phyloP scores from a whole-genome alignment of 139 green algal species.

The Nannochloris sp. region DNA sequence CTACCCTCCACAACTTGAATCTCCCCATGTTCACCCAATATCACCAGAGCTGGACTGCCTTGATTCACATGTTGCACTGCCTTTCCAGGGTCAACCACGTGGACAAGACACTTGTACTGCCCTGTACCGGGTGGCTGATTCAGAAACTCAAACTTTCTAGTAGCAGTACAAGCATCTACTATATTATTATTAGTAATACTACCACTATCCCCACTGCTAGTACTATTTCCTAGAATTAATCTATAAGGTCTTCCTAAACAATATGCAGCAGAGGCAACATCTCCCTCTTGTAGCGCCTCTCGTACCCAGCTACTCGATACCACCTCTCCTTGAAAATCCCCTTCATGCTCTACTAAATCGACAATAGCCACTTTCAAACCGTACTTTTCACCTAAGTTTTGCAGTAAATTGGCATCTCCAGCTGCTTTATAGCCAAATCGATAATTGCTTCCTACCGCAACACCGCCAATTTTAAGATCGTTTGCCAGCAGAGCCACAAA shows the following conservation, averaged over 20 bases:
- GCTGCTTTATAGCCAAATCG: conserved; percentile 82
- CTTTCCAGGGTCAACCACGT: not conserved
- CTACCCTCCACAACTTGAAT: not conserved
- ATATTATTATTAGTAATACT: not conserved
- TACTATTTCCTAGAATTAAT: conserved; percentile 12
- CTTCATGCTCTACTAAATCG: conserved; percentile 2
- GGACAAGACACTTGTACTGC: not conserved
- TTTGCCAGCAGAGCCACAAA: conserved; percentile 78
- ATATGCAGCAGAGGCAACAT: conserved; percentile 25
- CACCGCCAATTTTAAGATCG: conserved; percentile 63
- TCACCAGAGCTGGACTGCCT: not conserved
- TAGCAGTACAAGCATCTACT: too few species aligned
- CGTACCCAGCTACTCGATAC: conserved; percentile 49
- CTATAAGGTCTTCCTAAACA: conserved; percentile 37
- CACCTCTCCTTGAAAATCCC: not conserved
- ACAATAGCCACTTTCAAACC: conserved; percentile 38
- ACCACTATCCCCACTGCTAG: not conserved
- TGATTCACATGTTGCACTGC: not conserved
- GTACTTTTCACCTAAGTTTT: conserved; percentile 36
- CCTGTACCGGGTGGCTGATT: conserved; percentile 19
- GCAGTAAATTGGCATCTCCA: conserved; percentile 51
- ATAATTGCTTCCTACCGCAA: conserved; percentile 85
- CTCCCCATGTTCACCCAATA: not conserved
- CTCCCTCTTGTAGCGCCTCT: conserved; percentile 33
- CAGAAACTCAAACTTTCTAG: too few species aligned